phyloP scores from a whole-genome alignment of 441 rosid genomes.

The Populus hybrid region DNA sequence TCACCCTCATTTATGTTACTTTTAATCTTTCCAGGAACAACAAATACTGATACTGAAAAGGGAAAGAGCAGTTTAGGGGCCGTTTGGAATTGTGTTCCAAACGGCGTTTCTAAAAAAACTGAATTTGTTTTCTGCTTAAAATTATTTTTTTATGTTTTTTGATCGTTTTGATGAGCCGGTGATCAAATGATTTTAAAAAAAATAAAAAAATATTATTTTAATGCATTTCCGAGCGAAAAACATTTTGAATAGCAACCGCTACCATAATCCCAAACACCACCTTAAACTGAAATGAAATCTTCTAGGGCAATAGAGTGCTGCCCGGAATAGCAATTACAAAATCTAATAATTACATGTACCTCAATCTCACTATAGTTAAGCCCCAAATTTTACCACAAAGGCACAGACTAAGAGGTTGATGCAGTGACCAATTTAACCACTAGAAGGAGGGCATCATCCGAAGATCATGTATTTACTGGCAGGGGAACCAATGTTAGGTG shows the following conservation, averaged over 20 bases:
- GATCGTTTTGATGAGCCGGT: too few relatives aligned
- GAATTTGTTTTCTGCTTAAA: too few relatives aligned
- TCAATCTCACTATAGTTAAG: not conserved
- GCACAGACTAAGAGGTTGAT: not conserved
- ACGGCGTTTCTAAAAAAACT: too few relatives aligned
- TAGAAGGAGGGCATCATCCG: not conserved
- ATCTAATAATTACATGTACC: not conserved
- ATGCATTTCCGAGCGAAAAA: too few relatives aligned
- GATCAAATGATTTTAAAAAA: too few relatives aligned
- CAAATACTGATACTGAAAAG: not conserved
- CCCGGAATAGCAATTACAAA: not conserved
- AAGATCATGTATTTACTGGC: not conserved
- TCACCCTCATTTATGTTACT: not conserved
- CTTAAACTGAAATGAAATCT: not conserved
- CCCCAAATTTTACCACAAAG: not conserved
- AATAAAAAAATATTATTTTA: too few relatives aligned
- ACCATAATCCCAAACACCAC: too few relatives aligned
- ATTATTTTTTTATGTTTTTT: too few relatives aligned
- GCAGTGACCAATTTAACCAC: not conserved
- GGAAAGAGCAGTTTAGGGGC: not conserved
- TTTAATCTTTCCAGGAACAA: not conserved
- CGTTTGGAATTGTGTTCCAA: too few relatives aligned
- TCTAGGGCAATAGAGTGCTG: not conserved
- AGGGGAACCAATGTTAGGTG: not conserved
- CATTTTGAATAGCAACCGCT: too few relatives aligned